These are phyloP conservation scores for Cercospora sp. DNA, from an alignment of 2,329 filamentous ascomycete species.

Conservation along the genomic window DNA sequence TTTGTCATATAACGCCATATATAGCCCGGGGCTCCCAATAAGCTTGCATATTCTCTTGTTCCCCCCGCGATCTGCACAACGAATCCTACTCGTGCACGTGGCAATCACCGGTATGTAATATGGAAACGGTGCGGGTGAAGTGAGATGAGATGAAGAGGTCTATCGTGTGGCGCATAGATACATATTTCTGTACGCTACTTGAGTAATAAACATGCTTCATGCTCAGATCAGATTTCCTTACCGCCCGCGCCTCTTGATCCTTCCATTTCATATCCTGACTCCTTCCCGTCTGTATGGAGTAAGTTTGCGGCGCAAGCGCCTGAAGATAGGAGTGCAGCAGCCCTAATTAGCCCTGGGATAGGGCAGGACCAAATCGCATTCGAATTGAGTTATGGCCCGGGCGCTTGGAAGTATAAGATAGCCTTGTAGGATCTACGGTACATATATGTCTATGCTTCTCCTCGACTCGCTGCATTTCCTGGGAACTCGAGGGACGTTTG, in stretches of 20 bases:
- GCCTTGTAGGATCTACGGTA: not conserved
- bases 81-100: not conserved
- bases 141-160: not conserved
- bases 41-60: not conserved
- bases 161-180: not conserved
- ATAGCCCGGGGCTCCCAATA: not conserved
- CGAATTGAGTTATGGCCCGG: not conserved
- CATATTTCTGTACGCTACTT: too few relatives aligned
- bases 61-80: not conserved
- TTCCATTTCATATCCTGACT: not conserved
- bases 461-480: not conserved
- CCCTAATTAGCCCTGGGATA: not conserved
- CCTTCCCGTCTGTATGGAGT: not conserved
- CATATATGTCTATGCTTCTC: not conserved
- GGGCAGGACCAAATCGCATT: not conserved
- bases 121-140: not conserved
- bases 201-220: too few relatives aligned
- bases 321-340: not conserved
- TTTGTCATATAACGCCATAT: not conserved
- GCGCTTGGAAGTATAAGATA: not conserved
- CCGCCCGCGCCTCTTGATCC: not conserved
- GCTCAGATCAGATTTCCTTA: not conserved
- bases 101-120: not conserved
- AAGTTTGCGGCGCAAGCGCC: not conserved
- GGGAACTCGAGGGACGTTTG: not conserved